Percentiles rank a stretch among this genome's conserved stretches.
Evolutionary conservation across 1,284 basidiomycete genomes (phyloP).

Genomic region (Puccinia novopanici): DNA sequence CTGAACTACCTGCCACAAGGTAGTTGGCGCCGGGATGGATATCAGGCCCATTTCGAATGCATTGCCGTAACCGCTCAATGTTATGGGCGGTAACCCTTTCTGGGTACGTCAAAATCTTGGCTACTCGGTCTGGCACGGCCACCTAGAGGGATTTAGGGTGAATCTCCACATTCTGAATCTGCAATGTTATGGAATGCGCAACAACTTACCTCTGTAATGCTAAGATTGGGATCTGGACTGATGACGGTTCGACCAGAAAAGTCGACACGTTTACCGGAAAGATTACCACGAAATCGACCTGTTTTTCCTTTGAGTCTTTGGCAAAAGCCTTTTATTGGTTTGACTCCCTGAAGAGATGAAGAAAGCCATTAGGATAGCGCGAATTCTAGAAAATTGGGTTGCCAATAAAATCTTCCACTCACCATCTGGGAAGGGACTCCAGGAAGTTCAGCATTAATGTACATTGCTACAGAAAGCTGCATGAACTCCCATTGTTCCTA

Average conservation of each 20-base stretch:
- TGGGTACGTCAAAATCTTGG: conserved; percentile 93
- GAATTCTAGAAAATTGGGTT: background rate
- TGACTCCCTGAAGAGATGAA: conserved; percentile 62
- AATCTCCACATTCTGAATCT: conserved; percentile 1
- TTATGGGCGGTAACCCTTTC: conserved; percentile 93
- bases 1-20: conserved; percentile 69
- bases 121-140: conserved; percentile 95
- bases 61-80: conserved; percentile 74
- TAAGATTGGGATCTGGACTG: conserved; percentile 94
- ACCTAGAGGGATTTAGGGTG: conserved; percentile 20
- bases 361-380: background rate
- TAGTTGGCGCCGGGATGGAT: conserved; percentile 96
- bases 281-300: conserved; percentile 95
- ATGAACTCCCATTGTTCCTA: conserved; percentile 97
- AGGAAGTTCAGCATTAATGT: conserved; percentile 96
- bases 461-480: conserved; percentile 91
- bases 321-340: conserved; percentile 94
- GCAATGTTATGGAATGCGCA: background rate
- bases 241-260: conserved; percentile 99
- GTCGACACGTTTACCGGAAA: conserved; percentile 98
- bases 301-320: conserved; percentile 98
- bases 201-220: conserved; percentile 77
- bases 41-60: conserved; percentile 86
- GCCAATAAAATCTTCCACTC: background rate
- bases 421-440: conserved; percentile 76